A percentile compares a stretch with the other conserved stretches of the same genome.
Conservation (phyloP, 163 green algal species). For the Chlorella variabilis region DNA sequence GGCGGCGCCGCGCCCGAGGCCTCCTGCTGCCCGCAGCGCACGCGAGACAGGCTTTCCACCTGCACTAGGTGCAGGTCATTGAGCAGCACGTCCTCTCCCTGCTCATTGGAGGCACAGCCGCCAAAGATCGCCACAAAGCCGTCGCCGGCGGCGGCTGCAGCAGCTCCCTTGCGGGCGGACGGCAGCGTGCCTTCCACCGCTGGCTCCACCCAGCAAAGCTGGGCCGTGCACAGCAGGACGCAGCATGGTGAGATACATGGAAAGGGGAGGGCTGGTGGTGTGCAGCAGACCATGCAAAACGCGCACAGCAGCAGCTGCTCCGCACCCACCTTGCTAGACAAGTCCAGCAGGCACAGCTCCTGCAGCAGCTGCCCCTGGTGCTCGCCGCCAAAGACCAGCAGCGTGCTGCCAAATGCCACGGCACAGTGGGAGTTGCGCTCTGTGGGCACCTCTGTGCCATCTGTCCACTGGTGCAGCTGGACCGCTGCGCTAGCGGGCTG, state of each 20-base stretch:
- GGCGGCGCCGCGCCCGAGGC: not conserved
- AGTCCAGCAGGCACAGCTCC: slow-evolving; percentile 49
- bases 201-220: slow-evolving; percentile 49
- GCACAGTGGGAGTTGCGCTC: slow-evolving; percentile 54
- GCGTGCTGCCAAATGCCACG: slow-evolving; percentile 53
- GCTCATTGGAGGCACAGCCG: slow-evolving; percentile 54
- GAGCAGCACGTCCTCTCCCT: slow-evolving; percentile 54
- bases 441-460: slow-evolving; percentile 2
- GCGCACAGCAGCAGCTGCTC: not conserved
- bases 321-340: slow-evolving; percentile 21
- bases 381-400: slow-evolving; percentile 75
- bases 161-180: slow-evolving; percentile 59
- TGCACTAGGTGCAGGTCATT: slow-evolving; percentile 72
- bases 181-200: slow-evolving; percentile 63
- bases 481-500: not conserved
- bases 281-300: too few relatives aligned
- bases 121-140: slow-evolving; percentile 71
- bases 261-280: too few relatives aligned
- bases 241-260: too few relatives aligned
- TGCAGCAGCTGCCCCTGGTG: slow-evolving; percentile 59
- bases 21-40: slow-evolving; percentile 29
- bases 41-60: not conserved
- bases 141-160: slow-evolving; percentile 49
- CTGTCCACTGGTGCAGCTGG: slow-evolving; percentile 1
- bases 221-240: not conserved